phyloP scores from a whole-genome alignment of 805 yeast species.

The Ogataea trehalophila region DNA sequence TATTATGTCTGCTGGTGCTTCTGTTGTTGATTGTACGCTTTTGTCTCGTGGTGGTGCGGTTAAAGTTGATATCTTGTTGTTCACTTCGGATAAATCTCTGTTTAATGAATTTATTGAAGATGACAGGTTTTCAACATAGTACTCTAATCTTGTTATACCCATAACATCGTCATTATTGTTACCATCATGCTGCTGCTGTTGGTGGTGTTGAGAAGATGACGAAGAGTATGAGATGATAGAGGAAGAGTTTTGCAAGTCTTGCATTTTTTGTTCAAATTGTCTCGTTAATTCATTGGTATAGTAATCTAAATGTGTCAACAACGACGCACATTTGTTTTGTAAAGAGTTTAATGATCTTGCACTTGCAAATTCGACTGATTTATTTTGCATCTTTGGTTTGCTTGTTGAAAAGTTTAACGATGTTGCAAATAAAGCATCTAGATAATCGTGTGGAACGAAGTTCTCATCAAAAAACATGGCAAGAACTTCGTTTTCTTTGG shows the following conservation, averaged over 20 bases:
- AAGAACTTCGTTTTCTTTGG: slow-evolving; percentile 38
- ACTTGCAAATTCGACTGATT: slow-evolving; percentile 29
- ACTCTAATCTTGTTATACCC: slow-evolving; percentile 56
- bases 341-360: slow-evolving; percentile 33
- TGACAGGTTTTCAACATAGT: slow-evolving; percentile 56
- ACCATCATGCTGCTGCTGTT: background rate
- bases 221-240: slow-evolving; percentile 41
- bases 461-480: slow-evolving; percentile 66
- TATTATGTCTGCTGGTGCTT: slow-evolving; percentile 19
- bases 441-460: slow-evolving; percentile 59
- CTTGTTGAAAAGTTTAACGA: slow-evolving; percentile 23
- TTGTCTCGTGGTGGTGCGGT: no score
- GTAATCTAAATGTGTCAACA: slow-evolving; percentile 57
- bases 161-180: slow-evolving; percentile 10
- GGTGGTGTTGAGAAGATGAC: slow-evolving; percentile 8
- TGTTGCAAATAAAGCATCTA: slow-evolving; percentile 55
- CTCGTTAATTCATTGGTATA: slow-evolving; percentile 54
- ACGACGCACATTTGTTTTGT: slow-evolving; percentile 43
- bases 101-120: slow-evolving; percentile 55
- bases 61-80: slow-evolving; percentile 19
- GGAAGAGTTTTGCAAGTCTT: slow-evolving; percentile 44
- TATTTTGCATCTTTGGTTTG: slow-evolving; percentile 11
- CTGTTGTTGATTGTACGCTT: slow-evolving; percentile 1
- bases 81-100: slow-evolving; percentile 37
- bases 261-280: slow-evolving; percentile 48